Evolutionary conservation across 2,329 filamentous ascomycete species (phyloP).

Genomic region (Aschersonia sp.): DNA sequence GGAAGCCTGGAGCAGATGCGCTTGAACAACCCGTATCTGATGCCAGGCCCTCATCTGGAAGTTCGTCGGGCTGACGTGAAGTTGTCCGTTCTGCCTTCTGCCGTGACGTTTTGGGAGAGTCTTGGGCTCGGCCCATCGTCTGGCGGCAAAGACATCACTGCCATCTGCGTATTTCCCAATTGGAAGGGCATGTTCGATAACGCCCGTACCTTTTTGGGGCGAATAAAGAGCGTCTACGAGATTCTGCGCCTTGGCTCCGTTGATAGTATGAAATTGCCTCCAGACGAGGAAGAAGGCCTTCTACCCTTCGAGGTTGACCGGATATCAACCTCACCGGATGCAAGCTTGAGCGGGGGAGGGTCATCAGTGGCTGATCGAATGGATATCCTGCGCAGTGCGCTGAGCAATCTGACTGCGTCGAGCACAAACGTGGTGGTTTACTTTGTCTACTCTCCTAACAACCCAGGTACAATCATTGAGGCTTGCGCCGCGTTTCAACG

Average conservation of each 20-base stretch:
- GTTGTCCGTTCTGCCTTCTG: slow-evolving; percentile 60
- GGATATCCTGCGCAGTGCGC: slow-evolving; percentile 29
- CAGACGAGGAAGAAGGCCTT: slow-evolving; percentile 27
- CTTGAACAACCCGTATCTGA: slow-evolving; percentile 40
- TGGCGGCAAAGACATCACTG: slow-evolving; percentile 55
- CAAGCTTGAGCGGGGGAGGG: slow-evolving; percentile 24
- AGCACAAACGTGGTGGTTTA: slow-evolving; percentile 59
- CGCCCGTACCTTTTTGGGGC: slow-evolving; percentile 49
- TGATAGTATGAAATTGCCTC: slow-evolving; percentile 28
- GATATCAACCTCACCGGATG: slow-evolving; percentile 25
- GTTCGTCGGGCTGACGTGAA: slow-evolving; percentile 54
- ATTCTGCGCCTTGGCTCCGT: slow-evolving; percentile 58
- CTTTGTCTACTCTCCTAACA: slow-evolving; percentile 55
- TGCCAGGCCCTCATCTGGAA: slow-evolving; percentile 57
- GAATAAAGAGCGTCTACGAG: slow-evolving; percentile 59
- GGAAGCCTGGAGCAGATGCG: slow-evolving; percentile 29
- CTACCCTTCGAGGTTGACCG: slow-evolving; percentile 35
- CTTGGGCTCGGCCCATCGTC: slow-evolving; percentile 59
- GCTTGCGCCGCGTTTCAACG: slow-evolving; percentile 61
- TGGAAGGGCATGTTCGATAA: slow-evolving; percentile 47
- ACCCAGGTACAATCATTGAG: slow-evolving; percentile 47
- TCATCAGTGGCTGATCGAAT: slow-evolving; percentile 34
- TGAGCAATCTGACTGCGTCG: slow-evolving; percentile 25
- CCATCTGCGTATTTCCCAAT: slow-evolving; percentile 56
- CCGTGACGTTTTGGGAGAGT: slow-evolving; percentile 69